These are phyloP conservation scores for Vaccinium vitisidaea DNA, from an alignment of 148 eudicot genomes.

Conservation along the genomic window DNA sequence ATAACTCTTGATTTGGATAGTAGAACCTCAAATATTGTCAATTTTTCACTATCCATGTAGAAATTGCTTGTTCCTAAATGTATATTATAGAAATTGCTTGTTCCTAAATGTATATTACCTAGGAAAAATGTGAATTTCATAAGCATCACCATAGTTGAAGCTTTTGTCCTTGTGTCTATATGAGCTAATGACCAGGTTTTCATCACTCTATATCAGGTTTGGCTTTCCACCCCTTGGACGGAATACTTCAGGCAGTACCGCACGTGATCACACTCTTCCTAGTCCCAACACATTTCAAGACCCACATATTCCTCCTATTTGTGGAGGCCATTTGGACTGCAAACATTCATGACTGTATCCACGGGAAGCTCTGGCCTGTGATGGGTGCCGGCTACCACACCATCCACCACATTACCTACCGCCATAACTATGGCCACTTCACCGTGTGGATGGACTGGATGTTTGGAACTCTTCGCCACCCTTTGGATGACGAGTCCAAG, in stretches of 20 bases:
- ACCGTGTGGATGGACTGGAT: conserved; percentile 95
- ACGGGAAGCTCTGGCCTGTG: conserved; percentile 82
- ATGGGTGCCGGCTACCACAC: conserved; percentile 99
- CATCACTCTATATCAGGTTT: conserved; percentile 44
- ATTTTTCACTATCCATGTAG: not conserved
- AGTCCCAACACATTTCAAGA: conserved; percentile 64
- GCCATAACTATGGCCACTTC: conserved; percentile 89
- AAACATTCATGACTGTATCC: conserved; percentile 85
- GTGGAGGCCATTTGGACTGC: conserved; percentile 85
- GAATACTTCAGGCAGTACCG: conserved; percentile 82
- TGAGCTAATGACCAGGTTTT: not conserved
- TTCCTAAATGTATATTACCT: not conserved
- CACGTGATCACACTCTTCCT: conserved; percentile 66
- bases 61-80: not conserved
- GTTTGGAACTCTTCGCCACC: conserved; percentile 80
- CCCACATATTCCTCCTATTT: conserved; percentile 59
- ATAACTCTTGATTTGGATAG: not conserved
- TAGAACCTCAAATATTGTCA: not conserved
- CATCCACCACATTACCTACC: conserved; percentile 86
- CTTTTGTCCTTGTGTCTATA: not conserved
- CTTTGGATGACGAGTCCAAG: conserved; percentile 50
- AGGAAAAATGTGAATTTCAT: not conserved
- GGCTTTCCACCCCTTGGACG: conserved; percentile 92
- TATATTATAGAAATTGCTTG: not conserved
- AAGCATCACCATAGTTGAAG: conserved; percentile 6